Base-by-base conservation (phyloP, 192 early-diverging fungal species). In the Cladochytrium replicatum region DNA sequence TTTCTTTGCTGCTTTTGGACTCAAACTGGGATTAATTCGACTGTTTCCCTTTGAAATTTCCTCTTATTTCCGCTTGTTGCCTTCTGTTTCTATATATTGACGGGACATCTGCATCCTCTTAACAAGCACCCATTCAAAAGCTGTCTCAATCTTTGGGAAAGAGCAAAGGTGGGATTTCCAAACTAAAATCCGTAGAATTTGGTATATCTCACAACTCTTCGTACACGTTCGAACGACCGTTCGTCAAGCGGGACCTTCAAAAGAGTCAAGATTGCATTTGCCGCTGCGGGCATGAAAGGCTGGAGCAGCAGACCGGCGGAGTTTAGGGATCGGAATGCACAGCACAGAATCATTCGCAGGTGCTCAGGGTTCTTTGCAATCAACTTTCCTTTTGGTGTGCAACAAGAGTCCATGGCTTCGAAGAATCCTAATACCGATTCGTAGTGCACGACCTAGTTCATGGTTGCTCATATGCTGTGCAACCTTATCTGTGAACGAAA, bases 201-300 rank as follows among this genome's bases (percentile, higher is more conserved):
- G n/a, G n/a, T n/a, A n/a, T n/a, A n/a, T n/a, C n/a, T n/a, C n/a
- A n/a, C n/a, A n/a, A n/a, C n/a, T n/a, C n/a, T n/a, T n/a, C n/a
- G n/a, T 8, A 79, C 74, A 54, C 80, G 44, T 1, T 49, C 30
- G 75, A 81, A 90, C 23, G 41, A 48, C n/a, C 88, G 75, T 43
- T 87, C 74, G 2, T 60, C 56, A 8, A 13, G 42, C 3, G 60
- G 41, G 4, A 93, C 69, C 3, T 64, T 71, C 6, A 97, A 48
- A 11, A 68, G 65, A 46, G 84, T 72, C 49, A 97, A 60, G 34
- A 97, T 60, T 34, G 52, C 48, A 0, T 48, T 50, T 32, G 80
- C 69, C 58, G 89, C 93, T 0, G 61, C 60, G 6, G 94, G 94
- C 81, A 95, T 89, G 15, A 93, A 74, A 4, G 88, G 87, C 54